phyloP scores from a whole-genome alignment of 2,329 filamentous ascomycete species.

The Peltaster fructicola region DNA sequence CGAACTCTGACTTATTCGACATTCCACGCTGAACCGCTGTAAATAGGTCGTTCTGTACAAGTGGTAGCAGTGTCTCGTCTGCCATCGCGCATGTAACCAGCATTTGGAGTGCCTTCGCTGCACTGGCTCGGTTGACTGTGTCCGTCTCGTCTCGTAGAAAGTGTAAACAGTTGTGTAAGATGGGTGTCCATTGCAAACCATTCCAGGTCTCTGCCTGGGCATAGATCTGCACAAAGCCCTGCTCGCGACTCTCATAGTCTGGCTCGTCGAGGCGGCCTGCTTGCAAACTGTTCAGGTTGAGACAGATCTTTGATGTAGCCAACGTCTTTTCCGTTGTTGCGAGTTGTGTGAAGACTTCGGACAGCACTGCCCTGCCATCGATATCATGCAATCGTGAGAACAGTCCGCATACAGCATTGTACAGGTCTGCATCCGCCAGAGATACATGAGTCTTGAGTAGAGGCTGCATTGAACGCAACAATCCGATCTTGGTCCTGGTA shows the following conservation, averaged over 20 bases:
- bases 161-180: constrained; percentile 79
- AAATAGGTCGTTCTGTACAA: constrained; percentile 27
- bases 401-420: constrained; percentile 56
- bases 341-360: constrained; percentile 54
- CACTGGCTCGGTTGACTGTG: constrained; percentile 67
- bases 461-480: constrained; percentile 63
- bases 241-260: constrained; percentile 67
- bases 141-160: constrained; percentile 77
- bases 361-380: constrained; percentile 55
- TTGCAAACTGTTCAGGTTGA: constrained; percentile 65
- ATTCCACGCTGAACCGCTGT: constrained; percentile 24
- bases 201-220: constrained; percentile 45
- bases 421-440: no score
- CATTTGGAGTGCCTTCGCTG: constrained; percentile 60
- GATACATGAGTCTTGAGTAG: constrained; percentile 45
- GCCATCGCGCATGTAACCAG: constrained; percentile 40
- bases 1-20: constrained; percentile 60
- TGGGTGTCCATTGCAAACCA: constrained; percentile 63
- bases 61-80: constrained; percentile 33
- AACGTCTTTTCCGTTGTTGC: constrained; percentile 45
- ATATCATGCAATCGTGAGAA: constrained; percentile 85
- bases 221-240: constrained; percentile 58
- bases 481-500: constrained; percentile 62
- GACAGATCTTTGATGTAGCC: constrained; percentile 52
- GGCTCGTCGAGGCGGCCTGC: constrained; percentile 60